Conservation (phyloP, 2,329 filamentous ascomycete genomes). For the Coleophoma cylindrospora region DNA sequence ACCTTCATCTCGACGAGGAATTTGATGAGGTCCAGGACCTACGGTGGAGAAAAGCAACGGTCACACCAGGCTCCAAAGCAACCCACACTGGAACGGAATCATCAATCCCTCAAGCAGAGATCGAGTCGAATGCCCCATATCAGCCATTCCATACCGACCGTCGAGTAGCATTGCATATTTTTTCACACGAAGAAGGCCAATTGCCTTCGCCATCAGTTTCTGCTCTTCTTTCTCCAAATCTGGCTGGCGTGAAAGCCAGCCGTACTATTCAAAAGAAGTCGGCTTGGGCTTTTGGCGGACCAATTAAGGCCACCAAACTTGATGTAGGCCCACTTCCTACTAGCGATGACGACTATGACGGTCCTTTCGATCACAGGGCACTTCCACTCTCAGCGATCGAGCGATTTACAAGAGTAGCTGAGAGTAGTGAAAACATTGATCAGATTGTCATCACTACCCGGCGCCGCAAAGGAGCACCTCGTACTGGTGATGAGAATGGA, state of each 20-base stretch:
- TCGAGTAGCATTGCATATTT: slow-evolving; percentile 73
- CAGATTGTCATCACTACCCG: slow-evolving; percentile 81
- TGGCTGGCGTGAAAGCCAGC: slow-evolving; percentile 16
- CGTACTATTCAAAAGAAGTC: slow-evolving; percentile 4
- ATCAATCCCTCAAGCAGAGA: slow-evolving; percentile 73
- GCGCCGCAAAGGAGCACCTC: slow-evolving; percentile 54
- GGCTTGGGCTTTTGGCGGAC: slow-evolving; percentile 57
- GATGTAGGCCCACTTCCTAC: slow-evolving; percentile 43
- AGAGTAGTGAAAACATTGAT: slow-evolving; percentile 49
- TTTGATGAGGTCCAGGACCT: slow-evolving; percentile 21
- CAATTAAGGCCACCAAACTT: slow-evolving; percentile 44
- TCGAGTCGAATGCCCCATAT: slow-evolving; percentile 92
- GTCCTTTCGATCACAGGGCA: slow-evolving; percentile 45
- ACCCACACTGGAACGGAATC: slow-evolving; percentile 44
- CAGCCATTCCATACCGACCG: slow-evolving; percentile 93
- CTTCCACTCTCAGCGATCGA: slow-evolving; percentile 61
- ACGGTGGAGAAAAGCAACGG: slow-evolving; percentile 30
- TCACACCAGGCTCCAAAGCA: slow-evolving; percentile 28
- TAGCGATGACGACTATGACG: slow-evolving; percentile 47
- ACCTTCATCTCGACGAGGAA: slow-evolving; percentile 41
- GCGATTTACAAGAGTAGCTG: slow-evolving; percentile 49
- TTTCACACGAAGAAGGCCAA: slow-evolving; percentile 26
- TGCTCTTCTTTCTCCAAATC: slow-evolving; percentile 20
- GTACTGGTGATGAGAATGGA: slow-evolving; percentile 34
- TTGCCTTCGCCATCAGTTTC: slow-evolving; percentile 19